phyloP scores from a whole-genome alignment of 768 basidiomycete species.

The Lactifluus hygrophoroides region DNA sequence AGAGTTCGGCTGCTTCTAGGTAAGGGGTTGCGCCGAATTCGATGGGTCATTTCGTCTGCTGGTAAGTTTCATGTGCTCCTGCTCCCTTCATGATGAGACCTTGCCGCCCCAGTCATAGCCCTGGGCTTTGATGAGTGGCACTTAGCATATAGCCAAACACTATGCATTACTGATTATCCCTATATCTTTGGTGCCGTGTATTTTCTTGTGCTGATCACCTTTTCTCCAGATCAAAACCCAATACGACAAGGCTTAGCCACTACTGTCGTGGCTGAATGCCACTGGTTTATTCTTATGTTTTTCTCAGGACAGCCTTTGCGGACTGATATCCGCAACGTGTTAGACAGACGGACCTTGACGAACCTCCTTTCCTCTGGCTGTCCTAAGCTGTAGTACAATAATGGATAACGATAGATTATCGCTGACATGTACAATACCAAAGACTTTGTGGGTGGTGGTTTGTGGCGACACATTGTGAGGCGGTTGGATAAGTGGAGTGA shows the following conservation, averaged over 20 bases:
- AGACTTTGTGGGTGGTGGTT: neutral
- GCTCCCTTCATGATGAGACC: slow-evolving; percentile 12
- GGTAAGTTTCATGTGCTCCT: slow-evolving; percentile 1
- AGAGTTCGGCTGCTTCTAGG: neutral
- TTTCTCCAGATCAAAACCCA: neutral
- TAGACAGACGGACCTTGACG: neutral
- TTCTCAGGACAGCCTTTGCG: neutral
- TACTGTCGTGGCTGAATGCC: neutral
- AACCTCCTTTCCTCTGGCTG: neutral
- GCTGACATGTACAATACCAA: slow-evolving; percentile 9
- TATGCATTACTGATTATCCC: slow-evolving; percentile 18
- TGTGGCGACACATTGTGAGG: neutral
- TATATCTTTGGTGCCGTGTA: neutral
- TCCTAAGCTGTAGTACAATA: slow-evolving; percentile 2
- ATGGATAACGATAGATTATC: slow-evolving; percentile 1
- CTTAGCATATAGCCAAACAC: slow-evolving; percentile 22
- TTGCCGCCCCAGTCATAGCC: slow-evolving; percentile 24
- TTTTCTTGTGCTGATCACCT: neutral
- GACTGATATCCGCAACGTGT: neutral
- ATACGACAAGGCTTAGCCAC: neutral
- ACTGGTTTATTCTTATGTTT: neutral
- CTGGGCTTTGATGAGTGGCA: slow-evolving; percentile 20
- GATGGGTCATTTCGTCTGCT: neutral
- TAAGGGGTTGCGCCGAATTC: neutral
- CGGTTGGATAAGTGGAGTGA: neutral